phyloP scores from a whole-genome alignment of 2,329 filamentous ascomycete species.

The Curvularia eragrostidis region DNA sequence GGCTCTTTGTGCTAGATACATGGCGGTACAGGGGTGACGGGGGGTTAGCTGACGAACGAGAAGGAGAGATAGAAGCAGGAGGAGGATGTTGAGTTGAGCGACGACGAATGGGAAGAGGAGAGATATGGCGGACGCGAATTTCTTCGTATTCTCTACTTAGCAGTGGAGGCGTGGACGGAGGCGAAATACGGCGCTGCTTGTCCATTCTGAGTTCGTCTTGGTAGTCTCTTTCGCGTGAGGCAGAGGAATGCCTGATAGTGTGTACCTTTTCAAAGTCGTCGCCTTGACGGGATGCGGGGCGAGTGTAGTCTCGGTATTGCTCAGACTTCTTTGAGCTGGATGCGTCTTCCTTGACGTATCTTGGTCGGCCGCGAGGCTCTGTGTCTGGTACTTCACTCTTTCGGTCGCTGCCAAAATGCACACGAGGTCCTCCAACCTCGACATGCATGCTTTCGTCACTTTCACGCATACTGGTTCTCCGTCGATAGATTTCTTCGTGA shows the following conservation, averaged over 20 bases:
- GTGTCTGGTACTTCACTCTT: constrained; percentile 3
- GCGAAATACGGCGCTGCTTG: constrained; percentile 25
- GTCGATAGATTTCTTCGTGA: constrained; percentile 26
- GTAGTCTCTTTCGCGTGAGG: constrained; percentile 17
- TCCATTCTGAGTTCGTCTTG: constrained; percentile 31
- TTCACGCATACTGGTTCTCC: constrained; percentile 24
- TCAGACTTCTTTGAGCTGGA: constrained; percentile 16
- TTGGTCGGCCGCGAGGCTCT: constrained; percentile 7
- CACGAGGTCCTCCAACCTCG: constrained; percentile 39
- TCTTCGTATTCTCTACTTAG: constrained; percentile 17
- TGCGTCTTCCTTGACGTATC: constrained; percentile 13
- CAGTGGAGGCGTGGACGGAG: constrained; percentile 11
- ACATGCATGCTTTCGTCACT: constrained; percentile 39
- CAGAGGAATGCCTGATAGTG: constrained; percentile 23
- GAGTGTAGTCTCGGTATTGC: constrained; percentile 23
- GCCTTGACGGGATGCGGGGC: constrained; percentile 18
- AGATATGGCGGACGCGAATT: constrained; percentile 22
- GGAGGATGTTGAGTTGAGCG: constrained; percentile 2
- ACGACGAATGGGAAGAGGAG: constrained; percentile 17
- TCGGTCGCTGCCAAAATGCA: constrained; percentile 37
- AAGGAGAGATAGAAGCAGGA: background rate
- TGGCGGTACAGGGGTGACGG: constrained; percentile 23
- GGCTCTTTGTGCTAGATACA: constrained; percentile 14
- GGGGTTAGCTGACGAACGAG: constrained; percentile 12
- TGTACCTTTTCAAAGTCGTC: constrained; percentile 29